These are phyloP conservation scores for Lentinula boryana DNA, from an alignment of 768 basidiomycete species.

Conservation along the genomic window DNA sequence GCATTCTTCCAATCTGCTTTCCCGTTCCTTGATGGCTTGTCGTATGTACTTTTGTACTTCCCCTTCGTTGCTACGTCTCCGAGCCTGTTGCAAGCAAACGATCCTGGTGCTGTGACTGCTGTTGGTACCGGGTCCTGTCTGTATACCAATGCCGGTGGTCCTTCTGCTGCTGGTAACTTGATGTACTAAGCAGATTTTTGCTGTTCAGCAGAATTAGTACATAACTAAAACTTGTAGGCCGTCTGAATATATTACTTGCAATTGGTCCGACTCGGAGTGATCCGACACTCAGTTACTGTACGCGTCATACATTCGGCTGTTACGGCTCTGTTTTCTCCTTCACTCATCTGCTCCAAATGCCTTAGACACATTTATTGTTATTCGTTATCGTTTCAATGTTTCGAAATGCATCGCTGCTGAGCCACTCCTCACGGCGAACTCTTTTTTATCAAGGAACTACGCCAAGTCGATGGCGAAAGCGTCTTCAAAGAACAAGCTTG, in stretches of 20 bases:
- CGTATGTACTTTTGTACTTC: slow-evolving; percentile 29
- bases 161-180: slow-evolving; percentile 16
- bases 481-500: slow-evolving; percentile 28
- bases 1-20: slow-evolving; percentile 13
- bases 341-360: background rate
- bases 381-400: slow-evolving; percentile 6
- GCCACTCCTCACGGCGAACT: background rate
- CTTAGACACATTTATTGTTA: background rate
- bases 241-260: too few relatives aligned
- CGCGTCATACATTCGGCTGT: too few relatives aligned
- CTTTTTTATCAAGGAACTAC: background rate
- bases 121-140: slow-evolving; percentile 26
- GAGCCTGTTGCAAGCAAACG: slow-evolving; percentile 16
- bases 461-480: slow-evolving; percentile 13
- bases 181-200: slow-evolving; percentile 5
- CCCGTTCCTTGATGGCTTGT: slow-evolving; percentile 24
- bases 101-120: slow-evolving; percentile 7
- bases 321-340: background rate
- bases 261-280: too few relatives aligned
- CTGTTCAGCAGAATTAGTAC: too few relatives aligned
- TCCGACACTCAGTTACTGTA: too few relatives aligned
- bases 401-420: background rate
- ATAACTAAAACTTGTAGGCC: too few relatives aligned
- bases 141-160: slow-evolving; percentile 18
- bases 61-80: slow-evolving; percentile 28